Evolutionary conservation across 805 yeast species (phyloP), one percentile per base, ranked within the genome.

Genomic region (Cephaloascus albidus): DNA sequence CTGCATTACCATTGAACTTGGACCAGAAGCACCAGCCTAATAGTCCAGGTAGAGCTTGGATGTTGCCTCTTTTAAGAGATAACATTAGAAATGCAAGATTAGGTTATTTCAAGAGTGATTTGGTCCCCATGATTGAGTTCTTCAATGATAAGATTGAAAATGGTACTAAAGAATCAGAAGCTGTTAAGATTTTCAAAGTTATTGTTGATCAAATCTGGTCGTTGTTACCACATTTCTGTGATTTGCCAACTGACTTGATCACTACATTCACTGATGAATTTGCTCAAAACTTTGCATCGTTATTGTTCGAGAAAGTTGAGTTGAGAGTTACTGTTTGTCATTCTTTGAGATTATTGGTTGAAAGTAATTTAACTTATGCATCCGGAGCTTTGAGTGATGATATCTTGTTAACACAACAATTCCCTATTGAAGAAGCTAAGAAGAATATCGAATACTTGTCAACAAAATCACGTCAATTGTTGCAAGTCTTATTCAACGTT

Each of bases 131-230:
- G 32, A 71, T 70, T 37, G 67, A 68, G 32, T 62, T 69, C 41
- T 84, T 82, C 50, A 70, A 71, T 36, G 54, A 61, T 8, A 77
- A 72, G 43, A 62, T 76, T 36, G 57, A 53, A 12, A 49, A 60
- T 1, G 57, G 68, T 17, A 65, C 71, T 33, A 69, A 73, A 37
- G 74, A 77, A 38, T 76, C 89, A 2, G 70, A 85, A 43, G 84
- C 86, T 55, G 58, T 65, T 42, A 93, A 87, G 61, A 77, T 93
- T 38, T 84, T 85, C 54, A 74, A 78, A 50, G 90, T 98, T 2
- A 76, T 93, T 35, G 68, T 85, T 33, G 95, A 85, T 54, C 99
- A 93, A 68, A 70, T 89, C 27, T 88, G 97, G 97, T 79, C 94
- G 1, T 67, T 89, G 45, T 67, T 93, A 45, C 96, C 97, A 15